Base-by-base conservation (phyloP, 768 basidiomycete genomes). In the Dioszegia hungarica region DNA sequence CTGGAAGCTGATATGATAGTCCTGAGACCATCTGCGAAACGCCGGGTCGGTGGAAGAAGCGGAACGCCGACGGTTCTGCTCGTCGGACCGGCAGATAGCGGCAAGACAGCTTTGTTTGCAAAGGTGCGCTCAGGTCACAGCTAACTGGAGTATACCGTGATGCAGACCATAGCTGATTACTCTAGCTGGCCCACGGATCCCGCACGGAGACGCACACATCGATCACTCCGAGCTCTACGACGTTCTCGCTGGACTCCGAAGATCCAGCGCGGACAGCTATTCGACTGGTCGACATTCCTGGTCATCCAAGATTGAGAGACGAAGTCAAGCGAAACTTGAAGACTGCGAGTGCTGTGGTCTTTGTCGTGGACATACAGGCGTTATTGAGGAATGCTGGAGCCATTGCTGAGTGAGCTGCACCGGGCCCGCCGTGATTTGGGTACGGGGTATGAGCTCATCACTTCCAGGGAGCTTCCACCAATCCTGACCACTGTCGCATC, bases 31-130 rank as follows among this genome's bases (percentile, higher is more conserved):
- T 10, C 36, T 14, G 34, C 34, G 11, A 29, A 54, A 8, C 57
- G 43, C 40, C 61, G 49, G 19, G 17, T 27, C 24, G 27, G 56
- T 24, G 38, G 64, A 20, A 9, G 67, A 28, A 55, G 34, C 17
- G 68, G 66, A 5, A 57, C 63, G 2, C 55, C 70, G 0, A 67
- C 56, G 1, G 64, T 69, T 0, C 49, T 73, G 4, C 66, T 75
- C 5, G 60, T 71, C 9, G 73, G 73, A 20, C 69, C 71, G 3
- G 59, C 62, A 15, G 70, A 70, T 49, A 56, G 57, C 8, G 73
- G 73, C n/a, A 75, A 75, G 54, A 75, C 73, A 0, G 48, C 71
- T 31, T 52, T 75, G 12, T 75, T 75, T 44, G 60, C 71, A 10
- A 71, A 71, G 43, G 73, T 69, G 33, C 45, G 62, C 46, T 41